phyloP scores from a whole-genome alignment of 2,329 filamentous ascomycete species.

The Colletotrichum karsti region DNA sequence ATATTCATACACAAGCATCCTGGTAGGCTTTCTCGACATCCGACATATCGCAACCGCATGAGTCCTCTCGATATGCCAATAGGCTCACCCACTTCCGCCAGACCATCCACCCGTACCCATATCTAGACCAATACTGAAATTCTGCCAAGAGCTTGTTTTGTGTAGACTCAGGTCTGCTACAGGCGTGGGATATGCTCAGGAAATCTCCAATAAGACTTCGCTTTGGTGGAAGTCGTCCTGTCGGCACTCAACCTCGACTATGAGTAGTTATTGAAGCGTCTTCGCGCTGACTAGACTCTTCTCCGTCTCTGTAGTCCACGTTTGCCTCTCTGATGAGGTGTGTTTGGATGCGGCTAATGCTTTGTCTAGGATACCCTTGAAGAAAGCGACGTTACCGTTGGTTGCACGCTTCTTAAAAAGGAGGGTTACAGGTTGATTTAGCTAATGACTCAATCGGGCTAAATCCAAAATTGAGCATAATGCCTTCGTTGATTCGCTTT shows the following conservation, averaged over 20 bases:
- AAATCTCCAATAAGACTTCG: not conserved
- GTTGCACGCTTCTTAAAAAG: not conserved
- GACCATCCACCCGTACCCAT: not conserved
- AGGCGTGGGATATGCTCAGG: not conserved
- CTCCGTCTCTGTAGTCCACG: not conserved
- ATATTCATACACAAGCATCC: not conserved
- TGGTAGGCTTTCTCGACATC: not conserved
- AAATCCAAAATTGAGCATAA: not conserved
- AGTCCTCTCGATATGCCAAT: not conserved
- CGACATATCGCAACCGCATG: not conserved
- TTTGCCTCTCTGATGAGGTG: not conserved
- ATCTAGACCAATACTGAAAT: not conserved
- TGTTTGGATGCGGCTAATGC: not conserved
- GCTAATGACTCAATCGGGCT: not conserved
- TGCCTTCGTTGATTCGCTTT: not conserved
- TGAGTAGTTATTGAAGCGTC: not conserved
- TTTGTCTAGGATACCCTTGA: not conserved
- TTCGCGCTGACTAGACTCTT: not conserved
- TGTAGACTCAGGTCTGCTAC: not conserved
- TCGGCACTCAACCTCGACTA: not conserved
- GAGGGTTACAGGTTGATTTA: not conserved
- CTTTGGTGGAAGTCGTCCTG: not conserved
- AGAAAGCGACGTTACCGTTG: not conserved
- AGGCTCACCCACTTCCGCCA: not conserved
- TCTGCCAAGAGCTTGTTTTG: not conserved